Evolutionary conservation across 306 rosid species (phyloP), one percentile per base, ranked within the genome.

Genomic region (Ochetophila trinervis): DNA sequence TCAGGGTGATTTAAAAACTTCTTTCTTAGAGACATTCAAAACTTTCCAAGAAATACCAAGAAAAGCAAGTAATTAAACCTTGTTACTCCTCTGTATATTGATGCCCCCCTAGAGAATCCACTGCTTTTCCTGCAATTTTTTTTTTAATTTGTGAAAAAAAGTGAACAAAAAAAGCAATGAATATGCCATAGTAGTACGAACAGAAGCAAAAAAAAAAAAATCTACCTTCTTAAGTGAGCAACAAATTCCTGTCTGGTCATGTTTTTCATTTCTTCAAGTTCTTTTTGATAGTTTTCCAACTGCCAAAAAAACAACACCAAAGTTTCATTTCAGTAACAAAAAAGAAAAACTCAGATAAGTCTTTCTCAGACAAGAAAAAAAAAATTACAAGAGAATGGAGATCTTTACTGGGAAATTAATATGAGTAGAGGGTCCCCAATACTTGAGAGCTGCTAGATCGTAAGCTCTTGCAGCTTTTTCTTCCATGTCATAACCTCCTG

Each of bases 401-500:
- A 59, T 30, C 57, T 75, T 77, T 84, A 91, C 97, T 61, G 96
- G 88, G 80, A 86, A 88, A 79, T 91, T 91, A 66, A 88, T 84
- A 69, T 91, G 96, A 75, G 96, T 88, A 76, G 96, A 86, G 79
- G 96, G 91, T 57, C 96, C 97, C 97, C 97, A 91, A 69, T 91
- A 91, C 93, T 91, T 91, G 80, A 91, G 90, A 71, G 97, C 96
- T 9, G 97, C 97, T 59, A 81, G 88, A 84, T 91, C 97, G 78
- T 91, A 88, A 68, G 97, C 91, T 79, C 91, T 86, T 20, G 96
- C 96, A 68, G 96, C 97, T 81, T 91, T 91, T 68, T 86, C 91
- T 72, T 91, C 97, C 97, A 86, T 83, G 78, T 91, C 97, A 85
- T 91, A 88, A 63, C 97, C 97, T 65, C 97, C 97, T 91, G 74